Evolutionary conservation across 1,139 yeast species (phyloP).

Genomic region (Candida sanyaensis): DNA sequence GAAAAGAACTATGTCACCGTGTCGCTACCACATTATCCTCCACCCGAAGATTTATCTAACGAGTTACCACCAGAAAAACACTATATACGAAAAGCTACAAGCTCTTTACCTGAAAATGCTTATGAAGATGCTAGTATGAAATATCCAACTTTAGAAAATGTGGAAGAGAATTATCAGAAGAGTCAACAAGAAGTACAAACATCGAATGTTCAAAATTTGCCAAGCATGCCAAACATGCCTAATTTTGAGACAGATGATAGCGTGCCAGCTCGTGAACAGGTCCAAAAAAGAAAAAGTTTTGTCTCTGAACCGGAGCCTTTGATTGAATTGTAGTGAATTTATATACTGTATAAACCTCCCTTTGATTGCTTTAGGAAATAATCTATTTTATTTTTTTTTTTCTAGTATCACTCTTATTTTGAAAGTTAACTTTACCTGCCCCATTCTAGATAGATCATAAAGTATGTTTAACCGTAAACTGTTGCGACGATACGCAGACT

Average conservation of each 20-base stretch:
- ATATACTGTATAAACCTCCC: no score
- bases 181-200: slow-evolving; percentile 5
- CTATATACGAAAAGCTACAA: slow-evolving; percentile 14
- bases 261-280: not conserved
- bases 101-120: slow-evolving; percentile 15
- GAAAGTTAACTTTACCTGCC: slow-evolving; percentile 6
- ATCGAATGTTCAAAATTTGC: slow-evolving; percentile 8
- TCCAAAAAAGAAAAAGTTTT: slow-evolving; percentile 11
- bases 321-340: slow-evolving; percentile 31
- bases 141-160: slow-evolving; percentile 22
- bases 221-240: slow-evolving; percentile 15
- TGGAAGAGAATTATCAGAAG: slow-evolving; percentile 15
- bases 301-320: slow-evolving; percentile 36
- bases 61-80: slow-evolving; percentile 12
- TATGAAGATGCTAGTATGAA: slow-evolving; percentile 21
- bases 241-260: slow-evolving; percentile 7
- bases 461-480: slow-evolving; percentile 12
- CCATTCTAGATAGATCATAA: slow-evolving; percentile 2
- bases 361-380: no score
- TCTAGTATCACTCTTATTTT: not conserved
- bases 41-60: slow-evolving; percentile 15
- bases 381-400: no score
- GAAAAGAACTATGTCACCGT: slow-evolving; percentile 12
- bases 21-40: slow-evolving; percentile 16
- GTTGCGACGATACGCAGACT: no score